phyloP scores from a whole-genome alignment of 23 red algal genomes.

The Gracilaria gracilis region DNA sequence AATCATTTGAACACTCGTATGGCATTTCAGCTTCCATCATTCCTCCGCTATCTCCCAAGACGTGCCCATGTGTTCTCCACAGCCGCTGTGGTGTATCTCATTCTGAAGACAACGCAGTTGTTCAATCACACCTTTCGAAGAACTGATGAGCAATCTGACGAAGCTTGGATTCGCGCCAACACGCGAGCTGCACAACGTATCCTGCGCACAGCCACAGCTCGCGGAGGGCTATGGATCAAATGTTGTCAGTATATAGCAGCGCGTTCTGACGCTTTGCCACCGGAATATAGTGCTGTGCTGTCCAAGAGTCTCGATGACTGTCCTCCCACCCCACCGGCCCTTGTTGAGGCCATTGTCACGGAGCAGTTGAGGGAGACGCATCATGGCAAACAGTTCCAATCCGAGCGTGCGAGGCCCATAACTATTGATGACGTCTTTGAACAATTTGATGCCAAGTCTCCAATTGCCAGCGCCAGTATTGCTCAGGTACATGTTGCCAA shows the following conservation, averaged over 20 bases:
- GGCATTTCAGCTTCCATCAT: slow-evolving; percentile 15
- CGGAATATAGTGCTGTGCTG: slow-evolving; percentile 46
- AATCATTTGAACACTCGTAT: neutral
- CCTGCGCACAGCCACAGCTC: slow-evolving; percentile 38
- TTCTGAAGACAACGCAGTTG: slow-evolving; percentile 36
- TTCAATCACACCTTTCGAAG: slow-evolving; percentile 18
- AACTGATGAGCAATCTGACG: slow-evolving; percentile 7
- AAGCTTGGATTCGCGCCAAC: slow-evolving; percentile 47
- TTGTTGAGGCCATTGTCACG: slow-evolving; percentile 24
- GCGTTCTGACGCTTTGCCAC: slow-evolving; percentile 47
- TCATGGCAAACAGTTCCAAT: slow-evolving; percentile 30
- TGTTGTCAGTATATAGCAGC: slow-evolving; percentile 68
- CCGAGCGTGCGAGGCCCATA: neutral
- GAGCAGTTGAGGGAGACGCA: slow-evolving; percentile 15
- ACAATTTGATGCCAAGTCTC: slow-evolving; percentile 42
- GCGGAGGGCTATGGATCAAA: slow-evolving; percentile 63
- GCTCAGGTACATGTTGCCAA: slow-evolving; percentile 82
- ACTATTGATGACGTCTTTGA: slow-evolving; percentile 68
- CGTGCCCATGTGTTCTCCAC: slow-evolving; percentile 61
- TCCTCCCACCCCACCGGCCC: slow-evolving; percentile 38
- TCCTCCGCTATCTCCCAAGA: slow-evolving; percentile 41
- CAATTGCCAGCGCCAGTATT: slow-evolving; percentile 82
- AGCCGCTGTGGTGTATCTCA: slow-evolving; percentile 49
- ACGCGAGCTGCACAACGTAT: slow-evolving; percentile 45
- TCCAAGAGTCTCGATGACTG: slow-evolving; percentile 64